These are phyloP conservation scores for Pythium brassicae DNA, from an alignment of 352 stramenopile species.

Conservation along the genomic window DNA sequence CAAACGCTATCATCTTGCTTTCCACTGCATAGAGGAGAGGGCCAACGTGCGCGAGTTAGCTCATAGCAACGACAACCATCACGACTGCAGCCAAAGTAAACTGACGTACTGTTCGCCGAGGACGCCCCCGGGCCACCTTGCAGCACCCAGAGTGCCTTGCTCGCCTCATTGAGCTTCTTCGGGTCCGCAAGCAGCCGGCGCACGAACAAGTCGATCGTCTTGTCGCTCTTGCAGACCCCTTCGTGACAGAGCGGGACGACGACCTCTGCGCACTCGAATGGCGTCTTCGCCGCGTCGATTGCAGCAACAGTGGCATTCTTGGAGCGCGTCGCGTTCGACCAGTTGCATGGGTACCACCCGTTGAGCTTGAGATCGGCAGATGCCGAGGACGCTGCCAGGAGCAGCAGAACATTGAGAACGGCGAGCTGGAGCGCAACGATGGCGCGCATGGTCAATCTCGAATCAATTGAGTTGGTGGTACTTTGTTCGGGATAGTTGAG, in stretches of 20 bases:
- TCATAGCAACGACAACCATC: background rate
- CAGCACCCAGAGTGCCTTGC: constrained; percentile 21
- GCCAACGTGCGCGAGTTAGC: background rate
- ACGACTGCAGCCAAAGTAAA: background rate
- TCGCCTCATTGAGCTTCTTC: constrained; percentile 14
- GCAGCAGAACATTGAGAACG: too few species aligned
- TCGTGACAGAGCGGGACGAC: constrained; percentile 26
- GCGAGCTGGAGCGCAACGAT: too few species aligned
- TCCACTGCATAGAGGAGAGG: constrained; percentile 33
- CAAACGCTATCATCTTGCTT: constrained; percentile 14
- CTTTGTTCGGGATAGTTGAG: too few species aligned
- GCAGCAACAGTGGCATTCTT: too few species aligned
- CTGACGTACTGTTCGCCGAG: constrained; percentile 16
- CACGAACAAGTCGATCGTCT: constrained; percentile 27
- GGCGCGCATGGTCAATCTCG: too few species aligned
- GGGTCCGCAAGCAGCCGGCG: too few species aligned
- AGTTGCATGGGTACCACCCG: constrained; percentile 10
- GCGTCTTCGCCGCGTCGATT: too few species aligned
- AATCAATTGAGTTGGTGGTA: constrained; percentile 7
- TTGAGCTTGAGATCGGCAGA: constrained; percentile 14
- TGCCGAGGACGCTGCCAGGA: too few species aligned
- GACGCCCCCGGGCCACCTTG: constrained; percentile 24
- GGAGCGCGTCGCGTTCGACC: background rate
- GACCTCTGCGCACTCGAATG: constrained; percentile 25
- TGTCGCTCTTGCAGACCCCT: constrained; percentile 14